A percentile compares a stretch with the other conserved stretches of the same genome.
These are phyloP conservation scores for Filosporella fistucella DNA, from an alignment of 495 filamentous ascomycete species.

Conservation along the genomic window DNA sequence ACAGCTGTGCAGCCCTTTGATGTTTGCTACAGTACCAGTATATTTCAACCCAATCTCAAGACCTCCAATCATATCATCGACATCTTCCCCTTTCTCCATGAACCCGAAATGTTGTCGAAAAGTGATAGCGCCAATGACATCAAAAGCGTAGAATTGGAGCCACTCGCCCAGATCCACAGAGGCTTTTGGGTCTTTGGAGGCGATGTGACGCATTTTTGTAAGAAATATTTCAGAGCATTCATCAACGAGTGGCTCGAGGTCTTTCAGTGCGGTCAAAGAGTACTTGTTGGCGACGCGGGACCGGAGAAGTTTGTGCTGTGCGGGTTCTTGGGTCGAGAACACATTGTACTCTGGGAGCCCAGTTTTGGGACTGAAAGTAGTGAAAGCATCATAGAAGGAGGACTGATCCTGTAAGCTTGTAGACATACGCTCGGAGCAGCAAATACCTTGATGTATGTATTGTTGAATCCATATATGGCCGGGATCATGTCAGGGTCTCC, in stretches of 20 bases:
- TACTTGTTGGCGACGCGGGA: slow-evolving; percentile 1
- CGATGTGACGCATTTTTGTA: too few relatives aligned
- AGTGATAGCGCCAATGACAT: slow-evolving; percentile 52
- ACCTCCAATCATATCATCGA: slow-evolving; percentile 34
- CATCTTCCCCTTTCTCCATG: slow-evolving; percentile 44
- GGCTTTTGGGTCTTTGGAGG: too few relatives aligned
- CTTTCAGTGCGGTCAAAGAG: slow-evolving; percentile 1
- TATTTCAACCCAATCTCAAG: too few relatives aligned
- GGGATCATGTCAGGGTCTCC: slow-evolving; percentile 32
- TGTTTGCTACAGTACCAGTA: too few relatives aligned
- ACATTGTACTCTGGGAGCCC: neutral
- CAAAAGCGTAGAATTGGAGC: slow-evolving; percentile 55
- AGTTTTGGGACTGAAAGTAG: too few relatives aligned
- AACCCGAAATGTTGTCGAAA: slow-evolving; percentile 44
- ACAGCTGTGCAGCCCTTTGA: too few relatives aligned
- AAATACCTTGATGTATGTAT: slow-evolving; percentile 33
- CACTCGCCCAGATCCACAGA: slow-evolving; percentile 23
- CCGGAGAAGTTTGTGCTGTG: neutral
- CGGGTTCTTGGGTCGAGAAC: slow-evolving; percentile 4
- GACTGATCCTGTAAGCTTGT: neutral
- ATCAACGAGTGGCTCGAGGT: slow-evolving; percentile 3
- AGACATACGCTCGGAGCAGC: neutral
- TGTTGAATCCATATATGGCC: slow-evolving; percentile 35
- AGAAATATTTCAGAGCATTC: too few relatives aligned
- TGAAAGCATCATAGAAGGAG: neutral